These are phyloP conservation scores for Gautieria morchelliformis DNA, from an alignment of 768 basidiomycete species.

Conservation along the genomic window DNA sequence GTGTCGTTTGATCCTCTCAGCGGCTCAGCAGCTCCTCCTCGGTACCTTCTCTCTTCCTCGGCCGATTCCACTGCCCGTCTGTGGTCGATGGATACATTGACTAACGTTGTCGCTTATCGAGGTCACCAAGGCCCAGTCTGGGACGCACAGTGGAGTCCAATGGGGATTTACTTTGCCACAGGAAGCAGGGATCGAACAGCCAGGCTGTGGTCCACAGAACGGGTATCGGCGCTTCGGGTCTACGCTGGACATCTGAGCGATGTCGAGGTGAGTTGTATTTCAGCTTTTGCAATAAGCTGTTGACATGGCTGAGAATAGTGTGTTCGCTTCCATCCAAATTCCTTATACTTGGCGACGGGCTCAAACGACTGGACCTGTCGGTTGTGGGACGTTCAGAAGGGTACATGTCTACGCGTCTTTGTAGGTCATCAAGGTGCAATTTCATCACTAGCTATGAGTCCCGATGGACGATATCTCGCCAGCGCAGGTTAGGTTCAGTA, in stretches of 20 bases:
- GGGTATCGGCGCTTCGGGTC: constrained; percentile 74
- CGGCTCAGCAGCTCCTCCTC: constrained; percentile 80
- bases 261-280: constrained; percentile 69
- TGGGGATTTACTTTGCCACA: constrained; percentile 97
- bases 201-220: constrained; percentile 91
- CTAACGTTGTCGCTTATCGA: constrained; percentile 86
- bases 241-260: constrained; percentile 96
- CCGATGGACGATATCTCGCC: constrained; percentile 90
- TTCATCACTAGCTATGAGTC: constrained; percentile 78
- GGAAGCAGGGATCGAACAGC: constrained; percentile 92
- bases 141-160: constrained; percentile 98
- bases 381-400: constrained; percentile 97
- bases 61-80: constrained; percentile 85
- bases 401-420: constrained; percentile 89
- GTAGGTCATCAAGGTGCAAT: constrained; percentile 89
- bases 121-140: constrained; percentile 97
- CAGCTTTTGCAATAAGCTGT: background rate
- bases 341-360: constrained; percentile 92
- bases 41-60: constrained; percentile 83
- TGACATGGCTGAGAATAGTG: constrained; percentile 41
- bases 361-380: constrained; percentile 95
- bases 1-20: constrained; percentile 87
- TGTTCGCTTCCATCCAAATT: constrained; percentile 94
- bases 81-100: constrained; percentile 94
- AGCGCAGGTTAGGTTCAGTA: constrained; percentile 54